phyloP scores from a whole-genome alignment of 306 rosid genomes.

The Echinosophora koreensis region DNA sequence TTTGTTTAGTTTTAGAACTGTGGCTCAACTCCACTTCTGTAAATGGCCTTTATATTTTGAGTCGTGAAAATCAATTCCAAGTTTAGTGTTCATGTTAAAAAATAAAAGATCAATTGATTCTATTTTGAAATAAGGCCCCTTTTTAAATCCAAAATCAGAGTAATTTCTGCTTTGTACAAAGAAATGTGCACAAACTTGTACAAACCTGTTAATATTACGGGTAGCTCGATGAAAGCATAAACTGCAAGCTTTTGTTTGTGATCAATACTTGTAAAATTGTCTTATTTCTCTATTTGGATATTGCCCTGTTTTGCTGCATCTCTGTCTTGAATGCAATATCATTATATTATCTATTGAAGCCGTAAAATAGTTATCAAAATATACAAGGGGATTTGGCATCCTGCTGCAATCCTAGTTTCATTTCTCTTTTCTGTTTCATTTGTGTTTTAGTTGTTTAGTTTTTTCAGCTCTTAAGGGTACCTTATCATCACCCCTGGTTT shows the following conservation, averaged over 20 bases:
- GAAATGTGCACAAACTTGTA: constrained; percentile 5
- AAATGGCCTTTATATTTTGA: constrained; percentile 15
- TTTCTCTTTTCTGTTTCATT: constrained; percentile 1
- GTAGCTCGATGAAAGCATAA: neutral
- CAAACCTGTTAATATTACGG: neutral
- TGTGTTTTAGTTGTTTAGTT: constrained; percentile 18
- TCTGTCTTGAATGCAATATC: constrained; percentile 7
- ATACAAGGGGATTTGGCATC: constrained; percentile 29
- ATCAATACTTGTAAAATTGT: neutral
- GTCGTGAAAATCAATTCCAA: neutral
- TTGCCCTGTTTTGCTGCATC: constrained; percentile 1
- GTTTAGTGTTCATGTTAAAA: neutral
- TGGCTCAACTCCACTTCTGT: constrained; percentile 26
- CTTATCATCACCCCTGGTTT: constrained; percentile 7
- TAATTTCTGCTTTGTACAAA: constrained; percentile 17
- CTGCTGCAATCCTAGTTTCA: constrained; percentile 23
- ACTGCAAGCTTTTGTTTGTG: constrained; percentile 12
- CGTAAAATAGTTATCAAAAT: neutral
- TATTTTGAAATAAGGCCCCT: neutral
- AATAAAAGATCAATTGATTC: neutral
- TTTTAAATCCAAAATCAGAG: neutral
- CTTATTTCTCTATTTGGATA: constrained; percentile 24
- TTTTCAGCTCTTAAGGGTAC: constrained; percentile 10
- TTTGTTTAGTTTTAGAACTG: constrained; percentile 1
- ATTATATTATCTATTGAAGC: constrained; percentile 20